These are phyloP conservation scores for Dysphania ambrosioides DNA, from an alignment of 148 eudicot species.

Conservation along the genomic window DNA sequence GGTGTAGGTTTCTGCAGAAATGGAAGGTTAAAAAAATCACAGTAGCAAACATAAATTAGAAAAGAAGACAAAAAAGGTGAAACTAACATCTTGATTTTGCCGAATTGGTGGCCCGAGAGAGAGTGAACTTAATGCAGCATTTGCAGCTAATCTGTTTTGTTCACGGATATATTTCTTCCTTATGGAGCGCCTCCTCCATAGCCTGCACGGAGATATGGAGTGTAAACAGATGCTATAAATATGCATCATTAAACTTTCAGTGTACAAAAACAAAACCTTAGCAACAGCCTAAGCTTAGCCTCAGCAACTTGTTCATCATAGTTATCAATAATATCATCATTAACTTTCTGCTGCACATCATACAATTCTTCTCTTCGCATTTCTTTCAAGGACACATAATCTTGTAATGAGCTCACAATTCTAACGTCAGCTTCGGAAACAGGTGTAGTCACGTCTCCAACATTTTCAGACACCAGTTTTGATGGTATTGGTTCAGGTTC, in stretches of 20 bases:
- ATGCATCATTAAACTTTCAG: constrained; percentile 13
- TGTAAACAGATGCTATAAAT: constrained; percentile 17
- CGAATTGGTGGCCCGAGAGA: constrained; percentile 76
- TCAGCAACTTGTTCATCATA: constrained; percentile 65
- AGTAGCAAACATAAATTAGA: constrained; percentile 12
- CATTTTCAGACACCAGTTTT: constrained; percentile 26
- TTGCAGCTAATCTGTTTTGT: constrained; percentile 67
- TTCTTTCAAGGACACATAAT: constrained; percentile 34
- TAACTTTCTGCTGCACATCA: constrained; percentile 35
- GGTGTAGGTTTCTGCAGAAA: constrained; percentile 46
- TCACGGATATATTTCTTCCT: constrained; percentile 63
- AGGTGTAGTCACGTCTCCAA: constrained; percentile 26
- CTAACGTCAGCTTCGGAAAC: constrained; percentile 32
- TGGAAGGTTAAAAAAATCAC: constrained; percentile 12
- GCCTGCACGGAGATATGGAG: constrained; percentile 42
- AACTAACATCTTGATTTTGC: constrained; percentile 49
- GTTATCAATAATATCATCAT: constrained; percentile 38
- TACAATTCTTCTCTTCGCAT: constrained; percentile 29
- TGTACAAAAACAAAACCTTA: constrained; percentile 49
- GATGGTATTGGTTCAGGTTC: constrained; percentile 27
- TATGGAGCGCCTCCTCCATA: constrained; percentile 66
- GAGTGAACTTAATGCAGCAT: constrained; percentile 72
- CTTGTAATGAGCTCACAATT: constrained; percentile 24
- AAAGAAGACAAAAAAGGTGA: constrained; percentile 3
- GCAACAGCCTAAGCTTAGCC: constrained; percentile 72